Evolutionary conservation across 495 filamentous ascomycete genomes (phyloP).

Genomic region (Lophiostoma macrostomum): DNA sequence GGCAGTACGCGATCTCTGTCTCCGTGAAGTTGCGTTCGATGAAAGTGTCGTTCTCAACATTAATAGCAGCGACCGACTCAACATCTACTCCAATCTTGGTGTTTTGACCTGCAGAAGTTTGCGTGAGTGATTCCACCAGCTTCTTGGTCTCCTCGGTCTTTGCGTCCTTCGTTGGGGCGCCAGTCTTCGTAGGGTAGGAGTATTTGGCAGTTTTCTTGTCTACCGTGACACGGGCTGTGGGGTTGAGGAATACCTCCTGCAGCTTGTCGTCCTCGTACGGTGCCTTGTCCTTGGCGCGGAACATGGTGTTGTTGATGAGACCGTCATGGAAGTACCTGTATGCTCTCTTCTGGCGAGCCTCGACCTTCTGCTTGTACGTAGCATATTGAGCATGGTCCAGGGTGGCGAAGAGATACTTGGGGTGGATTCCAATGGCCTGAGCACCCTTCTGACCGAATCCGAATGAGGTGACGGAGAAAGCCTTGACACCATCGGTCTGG

Average conservation of each 20-base stretch:
- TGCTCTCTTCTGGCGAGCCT: slow-evolving; percentile 91
- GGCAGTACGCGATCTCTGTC: slow-evolving; percentile 79
- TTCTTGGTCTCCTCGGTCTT: slow-evolving; percentile 56
- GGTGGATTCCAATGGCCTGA: slow-evolving; percentile 94
- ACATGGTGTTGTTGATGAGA: slow-evolving; percentile 93
- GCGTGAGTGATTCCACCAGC: slow-evolving; percentile 75
- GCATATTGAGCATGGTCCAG: slow-evolving; percentile 81
- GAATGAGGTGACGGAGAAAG: slow-evolving; percentile 97
- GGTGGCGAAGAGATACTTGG: slow-evolving; percentile 92
- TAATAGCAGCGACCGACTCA: slow-evolving; percentile 77
- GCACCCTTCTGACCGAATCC: slow-evolving; percentile 99
- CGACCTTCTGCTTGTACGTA: slow-evolving; percentile 81
- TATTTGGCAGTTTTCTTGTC: slow-evolving; percentile 81
- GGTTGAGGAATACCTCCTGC: slow-evolving; percentile 86
- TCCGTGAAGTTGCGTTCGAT: slow-evolving; percentile 90
- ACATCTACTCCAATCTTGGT: slow-evolving; percentile 92
- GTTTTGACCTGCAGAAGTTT: slow-evolving; percentile 64
- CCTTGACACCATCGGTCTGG: slow-evolving; percentile 96
- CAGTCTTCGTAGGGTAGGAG: slow-evolving; percentile 57
- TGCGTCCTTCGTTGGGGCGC: slow-evolving; percentile 19
- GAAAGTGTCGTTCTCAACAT: slow-evolving; percentile 90
- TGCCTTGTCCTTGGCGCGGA: slow-evolving; percentile 86
- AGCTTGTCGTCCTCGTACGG: slow-evolving; percentile 89
- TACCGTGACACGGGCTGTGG: slow-evolving; percentile 77
- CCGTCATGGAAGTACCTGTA: slow-evolving; percentile 98